Conservation (phyloP, 2,329 filamentous ascomycete genomes). For the Alternaria sp. region DNA sequence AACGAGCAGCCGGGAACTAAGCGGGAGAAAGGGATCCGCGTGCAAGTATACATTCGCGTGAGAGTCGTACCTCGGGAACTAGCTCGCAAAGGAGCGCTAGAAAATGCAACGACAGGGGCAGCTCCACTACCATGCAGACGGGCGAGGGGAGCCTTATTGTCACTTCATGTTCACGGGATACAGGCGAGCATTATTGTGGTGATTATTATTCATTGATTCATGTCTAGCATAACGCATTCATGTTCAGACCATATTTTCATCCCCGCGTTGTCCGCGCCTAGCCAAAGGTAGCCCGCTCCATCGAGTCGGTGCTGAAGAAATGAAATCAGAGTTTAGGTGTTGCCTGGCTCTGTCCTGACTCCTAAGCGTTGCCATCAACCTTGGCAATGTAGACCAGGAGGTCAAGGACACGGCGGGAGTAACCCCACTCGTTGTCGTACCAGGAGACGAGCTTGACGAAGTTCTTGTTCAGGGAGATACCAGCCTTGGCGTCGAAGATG, state of each 20-base stretch:
- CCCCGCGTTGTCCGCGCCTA: slow-evolving; percentile 13
- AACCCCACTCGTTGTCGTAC: slow-evolving; percentile 99
- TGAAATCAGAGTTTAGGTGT: slow-evolving; percentile 41
- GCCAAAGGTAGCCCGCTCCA: slow-evolving; percentile 5
- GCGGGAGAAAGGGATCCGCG: slow-evolving; percentile 2
- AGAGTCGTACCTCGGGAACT: slow-evolving; percentile 25
- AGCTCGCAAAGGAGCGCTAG: slow-evolving; percentile 24
- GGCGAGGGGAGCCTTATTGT: slow-evolving; percentile 17
- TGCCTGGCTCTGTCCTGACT: slow-evolving; percentile 47
- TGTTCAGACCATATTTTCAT: slow-evolving; percentile 23
- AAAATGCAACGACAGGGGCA: slow-evolving; percentile 28
- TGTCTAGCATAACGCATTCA: slow-evolving; percentile 34
- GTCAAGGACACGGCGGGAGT: slow-evolving; percentile 78
- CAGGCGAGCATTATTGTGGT: slow-evolving; percentile 17
- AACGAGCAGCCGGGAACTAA: background rate
- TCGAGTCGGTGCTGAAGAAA: slow-evolving; percentile 7
- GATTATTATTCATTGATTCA: slow-evolving; percentile 34
- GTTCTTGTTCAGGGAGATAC: slow-evolving; percentile 97
- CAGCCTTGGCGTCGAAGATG: slow-evolving; percentile 99
- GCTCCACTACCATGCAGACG: slow-evolving; percentile 19
- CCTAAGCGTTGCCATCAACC: slow-evolving; percentile 52
- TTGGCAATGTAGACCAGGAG: slow-evolving; percentile 56
- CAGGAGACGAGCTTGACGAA: slow-evolving; percentile 98
- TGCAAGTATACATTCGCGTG: slow-evolving; percentile 3
- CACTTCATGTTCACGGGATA: background rate